Conservation (phyloP, 495 filamentous ascomycete genomes). For the Xylaria castorea region DNA sequence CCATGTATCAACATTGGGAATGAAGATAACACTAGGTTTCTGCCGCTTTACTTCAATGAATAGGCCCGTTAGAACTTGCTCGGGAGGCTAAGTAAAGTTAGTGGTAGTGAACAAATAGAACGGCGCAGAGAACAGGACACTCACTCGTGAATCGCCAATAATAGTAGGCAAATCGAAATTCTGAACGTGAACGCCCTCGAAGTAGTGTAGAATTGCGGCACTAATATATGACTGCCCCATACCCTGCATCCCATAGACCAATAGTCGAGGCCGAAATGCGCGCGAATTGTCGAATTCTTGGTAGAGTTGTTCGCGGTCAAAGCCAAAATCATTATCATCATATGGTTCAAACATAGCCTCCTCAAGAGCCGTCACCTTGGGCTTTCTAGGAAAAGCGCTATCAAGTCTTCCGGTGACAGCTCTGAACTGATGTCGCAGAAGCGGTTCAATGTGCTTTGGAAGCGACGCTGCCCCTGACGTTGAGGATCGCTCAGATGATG, state of each 20-base stretch:
- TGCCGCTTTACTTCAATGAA: conserved; percentile 92
- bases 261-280: conserved; percentile 84
- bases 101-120: conserved; percentile 27
- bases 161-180: conserved; percentile 91
- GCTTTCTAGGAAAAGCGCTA: conserved; percentile 79
- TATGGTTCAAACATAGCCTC: conserved; percentile 94
- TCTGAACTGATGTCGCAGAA: conserved; percentile 74
- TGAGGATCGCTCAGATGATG: conserved; percentile 88
- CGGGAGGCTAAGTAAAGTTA: conserved; percentile 63
- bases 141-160: conserved; percentile 63
- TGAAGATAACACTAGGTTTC: conserved; percentile 94
- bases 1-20: conserved; percentile 90
- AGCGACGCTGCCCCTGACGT: conserved; percentile 81
- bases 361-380: conserved; percentile 85
- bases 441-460: conserved; percentile 77
- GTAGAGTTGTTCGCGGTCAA: conserved; percentile 82
- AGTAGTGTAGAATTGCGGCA: conserved; percentile 82
- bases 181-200: conserved; percentile 93
- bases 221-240: conserved; percentile 96
- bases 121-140: conserved; percentile 52
- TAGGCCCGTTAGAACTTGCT: conserved; percentile 85
- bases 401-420: conserved; percentile 71
- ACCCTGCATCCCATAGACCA: conserved; percentile 77
- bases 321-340: conserved; percentile 74
- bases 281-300: conserved; percentile 90